Evolutionary conservation across 192 early-diverging fungal genomes (phyloP).

Genomic region (Coemansia reversa): DNA sequence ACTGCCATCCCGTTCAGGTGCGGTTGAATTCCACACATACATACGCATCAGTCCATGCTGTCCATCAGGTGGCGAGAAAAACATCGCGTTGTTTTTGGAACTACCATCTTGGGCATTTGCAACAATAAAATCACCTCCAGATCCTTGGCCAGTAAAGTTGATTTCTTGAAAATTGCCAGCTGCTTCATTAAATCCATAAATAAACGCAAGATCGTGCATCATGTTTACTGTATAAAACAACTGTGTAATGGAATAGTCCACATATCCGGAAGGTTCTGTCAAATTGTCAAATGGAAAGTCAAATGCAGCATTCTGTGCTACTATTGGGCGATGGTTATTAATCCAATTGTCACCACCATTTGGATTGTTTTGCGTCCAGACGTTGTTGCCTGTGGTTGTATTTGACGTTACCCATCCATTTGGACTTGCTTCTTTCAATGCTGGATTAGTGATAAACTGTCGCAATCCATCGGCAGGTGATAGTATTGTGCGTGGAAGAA

Average conservation of each 20-base stretch:
- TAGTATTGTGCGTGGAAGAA: conserved; percentile 76
- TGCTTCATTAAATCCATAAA: conserved; percentile 88
- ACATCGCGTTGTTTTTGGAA: conserved; percentile 89
- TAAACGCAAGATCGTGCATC: conserved; percentile 85
- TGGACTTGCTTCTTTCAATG: conserved; percentile 75
- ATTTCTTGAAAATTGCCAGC: conserved; percentile 94
- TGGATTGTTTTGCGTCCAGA: conserved; percentile 82
- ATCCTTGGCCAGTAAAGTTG: conserved; percentile 80
- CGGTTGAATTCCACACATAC: conserved; percentile 85
- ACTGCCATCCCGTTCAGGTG: conserved; percentile 77
- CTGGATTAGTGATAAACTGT: conserved; percentile 56
- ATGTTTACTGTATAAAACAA: conserved; percentile 92
- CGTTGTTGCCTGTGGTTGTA: conserved; percentile 88
- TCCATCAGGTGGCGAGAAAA: conserved; percentile 92
- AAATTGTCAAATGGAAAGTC: conserved; percentile 72
- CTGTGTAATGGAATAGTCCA: conserved; percentile 79
- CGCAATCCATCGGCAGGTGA: conserved; percentile 74
- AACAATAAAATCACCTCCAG: conserved; percentile 77
- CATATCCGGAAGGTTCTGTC: conserved; percentile 66
- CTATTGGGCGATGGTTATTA: conserved; percentile 75
- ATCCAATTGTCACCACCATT: conserved; percentile 71
- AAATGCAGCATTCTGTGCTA: conserved; percentile 59
- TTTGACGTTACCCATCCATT: conserved; percentile 59
- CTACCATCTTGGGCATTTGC: conserved; percentile 90
- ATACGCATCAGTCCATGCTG: conserved; percentile 87